A percentile compares a stretch with the other conserved stretches of the same genome.
These are phyloP conservation scores for Trametes meyenii DNA, from an alignment of 768 basidiomycete species.

Conservation along the genomic window DNA sequence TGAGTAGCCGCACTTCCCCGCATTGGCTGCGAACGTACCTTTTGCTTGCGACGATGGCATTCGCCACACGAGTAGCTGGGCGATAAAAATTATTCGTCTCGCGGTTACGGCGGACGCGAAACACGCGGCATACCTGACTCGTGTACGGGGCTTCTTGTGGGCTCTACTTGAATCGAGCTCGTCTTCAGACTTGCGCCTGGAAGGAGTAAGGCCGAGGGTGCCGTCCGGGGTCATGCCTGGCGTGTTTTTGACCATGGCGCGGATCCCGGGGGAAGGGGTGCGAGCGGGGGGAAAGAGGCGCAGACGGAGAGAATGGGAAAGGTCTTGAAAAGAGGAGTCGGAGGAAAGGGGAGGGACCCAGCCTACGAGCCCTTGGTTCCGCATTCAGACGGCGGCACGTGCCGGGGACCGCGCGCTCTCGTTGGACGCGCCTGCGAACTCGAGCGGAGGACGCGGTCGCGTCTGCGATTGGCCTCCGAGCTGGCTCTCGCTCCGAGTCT, in stretches of 20 bases:
- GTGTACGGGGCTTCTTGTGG: slow-evolving; percentile 67
- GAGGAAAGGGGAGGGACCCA: slow-evolving; percentile 1
- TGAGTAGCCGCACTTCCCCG: slow-evolving; percentile 19
- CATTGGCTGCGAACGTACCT: slow-evolving; percentile 45
- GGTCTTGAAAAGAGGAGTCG: background rate
- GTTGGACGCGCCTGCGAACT: slow-evolving; percentile 9
- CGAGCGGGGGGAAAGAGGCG: background rate
- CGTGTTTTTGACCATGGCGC: slow-evolving; percentile 24
- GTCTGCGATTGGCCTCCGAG: background rate
- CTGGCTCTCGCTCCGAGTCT: background rate
- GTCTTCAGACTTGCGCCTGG: slow-evolving; percentile 68
- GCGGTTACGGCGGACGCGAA: background rate
- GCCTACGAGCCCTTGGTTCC: background rate
- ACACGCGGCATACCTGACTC: slow-evolving; percentile 63
- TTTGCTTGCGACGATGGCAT: slow-evolving; percentile 88
- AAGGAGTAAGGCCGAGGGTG: slow-evolving; percentile 41
- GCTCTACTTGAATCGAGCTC: slow-evolving; percentile 47
- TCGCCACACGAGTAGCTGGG: slow-evolving; percentile 82
- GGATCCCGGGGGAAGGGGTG: background rate
- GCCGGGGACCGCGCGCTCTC: slow-evolving; percentile 3
- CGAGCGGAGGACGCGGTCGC: background rate
- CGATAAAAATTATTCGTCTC: background rate
- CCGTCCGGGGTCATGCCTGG: slow-evolving; percentile 19
- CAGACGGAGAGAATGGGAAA: background rate
- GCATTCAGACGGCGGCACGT: slow-evolving; percentile 12